These are phyloP conservation scores for Plasmodium reichenowi DNA, from an alignment of 169 alveolate genomes.

Conservation along the genomic window DNA sequence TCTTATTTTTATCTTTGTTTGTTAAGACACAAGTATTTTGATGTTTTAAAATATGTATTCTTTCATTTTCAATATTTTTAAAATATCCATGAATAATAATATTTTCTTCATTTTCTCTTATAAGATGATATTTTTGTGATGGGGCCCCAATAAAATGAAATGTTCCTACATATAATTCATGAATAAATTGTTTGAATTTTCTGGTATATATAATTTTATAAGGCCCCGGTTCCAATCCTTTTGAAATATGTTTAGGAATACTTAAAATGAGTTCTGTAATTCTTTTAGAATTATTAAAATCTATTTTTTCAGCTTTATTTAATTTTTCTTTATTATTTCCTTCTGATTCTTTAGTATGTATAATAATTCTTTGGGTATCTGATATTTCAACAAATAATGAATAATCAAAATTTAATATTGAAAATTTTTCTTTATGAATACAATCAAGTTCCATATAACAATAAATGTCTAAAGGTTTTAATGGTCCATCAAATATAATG, in stretches of 20 bases:
- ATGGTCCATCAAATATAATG: conserved; percentile 56
- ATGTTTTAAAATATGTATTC: conserved; percentile 30
- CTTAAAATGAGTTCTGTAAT: conserved; percentile 17
- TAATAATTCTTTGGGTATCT: conserved; percentile 36
- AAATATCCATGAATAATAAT: conserved; percentile 54
- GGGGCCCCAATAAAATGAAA: conserved; percentile 48
- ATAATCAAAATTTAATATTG: conserved; percentile 29
- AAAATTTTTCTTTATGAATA: conserved; percentile 40
- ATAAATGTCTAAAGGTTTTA: conserved; percentile 29
- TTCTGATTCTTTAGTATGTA: conserved; percentile 18
- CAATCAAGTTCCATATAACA: conserved; percentile 43
- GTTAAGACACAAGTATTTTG: conserved; percentile 8
- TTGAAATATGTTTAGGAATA: background rate
- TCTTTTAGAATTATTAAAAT: conserved; percentile 12
- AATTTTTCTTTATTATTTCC: background rate
- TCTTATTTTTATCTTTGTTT: background rate
- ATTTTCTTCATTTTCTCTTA: conserved; percentile 1
- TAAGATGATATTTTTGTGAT: conserved; percentile 17
- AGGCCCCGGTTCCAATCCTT: conserved; percentile 46
- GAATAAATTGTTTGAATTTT: conserved; percentile 8
- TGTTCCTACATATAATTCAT: conserved; percentile 44
- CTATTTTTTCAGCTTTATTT: background rate
- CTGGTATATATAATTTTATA: conserved; percentile 56
- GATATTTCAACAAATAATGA: conserved; percentile 41
- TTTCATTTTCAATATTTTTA: conserved; percentile 27